Percentiles rank a stretch among this genome's conserved stretches.
Evolutionary conservation across 2,329 filamentous ascomycete genomes (phyloP).

Genomic region (Fusarium citri): DNA sequence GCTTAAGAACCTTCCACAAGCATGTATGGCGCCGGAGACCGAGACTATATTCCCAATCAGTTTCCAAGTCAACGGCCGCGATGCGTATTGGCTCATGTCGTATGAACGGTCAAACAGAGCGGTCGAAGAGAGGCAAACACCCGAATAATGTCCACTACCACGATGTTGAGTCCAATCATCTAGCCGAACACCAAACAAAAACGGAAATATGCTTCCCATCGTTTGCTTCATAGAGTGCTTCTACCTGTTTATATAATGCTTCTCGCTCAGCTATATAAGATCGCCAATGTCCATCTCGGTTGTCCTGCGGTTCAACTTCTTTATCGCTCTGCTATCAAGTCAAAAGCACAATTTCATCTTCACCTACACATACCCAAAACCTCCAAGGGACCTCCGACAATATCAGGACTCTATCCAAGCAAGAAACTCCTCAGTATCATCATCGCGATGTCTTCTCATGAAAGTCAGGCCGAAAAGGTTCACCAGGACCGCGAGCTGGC

Average conservation of each 20-base stretch:
- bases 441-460: not conserved
- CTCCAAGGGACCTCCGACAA: not conserved
- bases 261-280: not conserved
- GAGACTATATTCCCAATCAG: not conserved
- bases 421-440: not conserved
- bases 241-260: not conserved
- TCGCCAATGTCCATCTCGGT: not conserved
- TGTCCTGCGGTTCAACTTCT: not conserved
- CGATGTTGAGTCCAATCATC: not conserved
- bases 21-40: fast-evolving
- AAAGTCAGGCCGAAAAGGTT: not conserved
- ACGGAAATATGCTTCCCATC: not conserved
- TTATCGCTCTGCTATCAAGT: not conserved
- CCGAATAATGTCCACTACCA: not conserved
- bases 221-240: not conserved
- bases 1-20: not conserved
- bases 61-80: not conserved
- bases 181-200: not conserved
- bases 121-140: not conserved
- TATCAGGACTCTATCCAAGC: not conserved
- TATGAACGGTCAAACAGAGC: not conserved
- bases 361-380: not conserved
- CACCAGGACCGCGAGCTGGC: not conserved
- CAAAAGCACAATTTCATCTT: not conserved
- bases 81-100: not conserved